Percentiles rank a stretch among this genome's conserved stretches.
Conservation (phyloP, 2,329 filamentous ascomycete species). For the Thelonectria olida region DNA sequence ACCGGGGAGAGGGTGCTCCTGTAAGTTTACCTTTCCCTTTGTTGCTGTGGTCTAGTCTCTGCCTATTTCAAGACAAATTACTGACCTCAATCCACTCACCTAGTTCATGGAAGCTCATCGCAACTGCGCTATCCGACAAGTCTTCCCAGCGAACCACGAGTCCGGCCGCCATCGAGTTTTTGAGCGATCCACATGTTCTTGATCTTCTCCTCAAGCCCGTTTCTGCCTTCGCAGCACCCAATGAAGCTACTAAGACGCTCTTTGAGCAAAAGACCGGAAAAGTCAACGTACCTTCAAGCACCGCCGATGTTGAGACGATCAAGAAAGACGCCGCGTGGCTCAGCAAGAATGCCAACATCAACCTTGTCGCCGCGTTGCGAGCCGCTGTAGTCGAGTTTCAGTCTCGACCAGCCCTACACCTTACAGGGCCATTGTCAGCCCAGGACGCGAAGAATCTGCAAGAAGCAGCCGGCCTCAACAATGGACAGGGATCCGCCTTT, state of each 20-base stretch:
- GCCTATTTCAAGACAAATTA: too few relatives aligned
- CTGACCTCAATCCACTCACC: too few relatives aligned
- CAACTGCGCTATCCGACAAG: constrained; percentile 64
- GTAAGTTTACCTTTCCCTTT: constrained; percentile 60
- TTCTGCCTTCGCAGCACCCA: constrained; percentile 71
- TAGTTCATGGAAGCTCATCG: constrained; percentile 71
- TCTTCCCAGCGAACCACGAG: constrained; percentile 64
- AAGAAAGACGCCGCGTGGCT: constrained; percentile 90
- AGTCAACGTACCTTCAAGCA: constrained; percentile 79
- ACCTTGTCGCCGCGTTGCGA: constrained; percentile 83
- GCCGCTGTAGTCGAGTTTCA: constrained; percentile 87
- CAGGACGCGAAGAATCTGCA: constrained; percentile 82
- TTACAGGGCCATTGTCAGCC: constrained; percentile 76
- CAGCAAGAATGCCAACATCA: constrained; percentile 78
- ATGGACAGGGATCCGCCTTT: constrained; percentile 66
- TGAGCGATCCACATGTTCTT: constrained; percentile 75
- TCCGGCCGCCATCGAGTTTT: constrained; percentile 70
- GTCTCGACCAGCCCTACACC: constrained; percentile 75
- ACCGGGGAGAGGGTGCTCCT: constrained; percentile 82
- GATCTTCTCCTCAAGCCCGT: constrained; percentile 74
- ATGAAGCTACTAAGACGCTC: constrained; percentile 70
- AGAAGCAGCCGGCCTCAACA: constrained; percentile 74
- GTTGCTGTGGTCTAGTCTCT: too few relatives aligned
- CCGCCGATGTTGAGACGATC: constrained; percentile 78
- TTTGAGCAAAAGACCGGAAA: constrained; percentile 89